phyloP scores from a whole-genome alignment of 257 asterid genomes.

The Nyctanthes arbortristis region DNA sequence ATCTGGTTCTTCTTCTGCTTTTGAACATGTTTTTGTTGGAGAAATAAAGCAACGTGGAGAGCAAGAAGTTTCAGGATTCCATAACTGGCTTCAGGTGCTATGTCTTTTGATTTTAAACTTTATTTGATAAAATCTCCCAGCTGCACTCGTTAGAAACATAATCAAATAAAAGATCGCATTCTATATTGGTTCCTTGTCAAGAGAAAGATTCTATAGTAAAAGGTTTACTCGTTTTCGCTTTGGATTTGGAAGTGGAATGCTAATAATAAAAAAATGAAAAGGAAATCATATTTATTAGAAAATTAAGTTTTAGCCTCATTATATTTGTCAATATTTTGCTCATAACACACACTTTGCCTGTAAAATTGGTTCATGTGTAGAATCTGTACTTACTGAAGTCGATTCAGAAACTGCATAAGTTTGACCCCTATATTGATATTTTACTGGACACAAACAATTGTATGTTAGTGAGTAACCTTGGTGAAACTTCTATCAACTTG shows the following conservation, averaged over 20 bases:
- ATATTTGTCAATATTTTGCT: constrained; percentile 6
- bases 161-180: constrained; percentile 11
- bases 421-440: neutral
- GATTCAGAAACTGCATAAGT: neutral
- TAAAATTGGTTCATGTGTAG: neutral
- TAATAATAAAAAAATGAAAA: neutral
- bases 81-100: constrained; percentile 96
- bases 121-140: neutral
- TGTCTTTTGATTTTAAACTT: neutral
- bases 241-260: neutral
- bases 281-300: neutral
- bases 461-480: neutral
- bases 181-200: neutral
- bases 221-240: neutral
- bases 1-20: constrained; percentile 82
- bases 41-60: constrained; percentile 85
- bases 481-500: neutral
- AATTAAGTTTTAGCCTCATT: constrained; percentile 2
- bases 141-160: neutral
- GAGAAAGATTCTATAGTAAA: constrained; percentile 3
- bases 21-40: constrained; percentile 99
- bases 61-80: constrained; percentile 86
- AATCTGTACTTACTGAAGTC: neutral
- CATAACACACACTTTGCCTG: neutral
- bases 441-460: neutral